Evolutionary conservation across 169 alveolate genomes (phyloP), one percentile per base, ranked within the genome.

Genomic region (Plasmodium blacklocki): DNA sequence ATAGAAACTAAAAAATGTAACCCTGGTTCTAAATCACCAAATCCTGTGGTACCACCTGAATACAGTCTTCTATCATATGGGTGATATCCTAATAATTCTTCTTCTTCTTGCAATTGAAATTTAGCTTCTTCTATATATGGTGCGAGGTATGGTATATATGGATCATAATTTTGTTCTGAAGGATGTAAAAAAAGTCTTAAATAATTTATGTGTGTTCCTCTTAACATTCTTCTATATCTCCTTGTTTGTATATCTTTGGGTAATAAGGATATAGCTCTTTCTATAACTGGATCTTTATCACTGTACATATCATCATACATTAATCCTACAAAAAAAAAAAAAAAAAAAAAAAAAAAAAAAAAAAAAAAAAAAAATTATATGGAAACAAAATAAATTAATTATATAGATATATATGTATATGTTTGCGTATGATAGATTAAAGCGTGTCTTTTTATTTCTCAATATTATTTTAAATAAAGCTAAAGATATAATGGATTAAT

Each of bases 111-210:
- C 50, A 95, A 68, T 87, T 95, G 97, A 68, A 95, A 95, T 88
- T 95, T 95, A 39, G 97, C 97, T 85, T 95, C 97, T 88, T 95
- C 97, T n/a, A 95, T 93, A 73, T 93, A 95, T 18, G 97, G 97
- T 29, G 97, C 97, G 80, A 95, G 83, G 74, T 95, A 95, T 0
- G 97, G 97, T 39, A 95, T 93, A 75, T 93, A 95, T 5, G 97
- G 97, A 66, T 95, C 97, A 74, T 95, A 95, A 76, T 95, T 95
- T 83, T 95, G 97, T 23, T 93, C 96, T 87, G 94, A 96, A 63
- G 95, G 92, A 8, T 93, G 94, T 23, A 95, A 91, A 19, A 74
- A 74, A 47, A 92, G 71, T 45, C 97, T 93, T 54, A 94, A 59
- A 62, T 72, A 88, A 52, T 94, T 93, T 52, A 95, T 89, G 32